These are phyloP conservation scores for Trypanosoma scelopori DNA, from an alignment of 208 protist genomes.

Conservation along the genomic window DNA sequence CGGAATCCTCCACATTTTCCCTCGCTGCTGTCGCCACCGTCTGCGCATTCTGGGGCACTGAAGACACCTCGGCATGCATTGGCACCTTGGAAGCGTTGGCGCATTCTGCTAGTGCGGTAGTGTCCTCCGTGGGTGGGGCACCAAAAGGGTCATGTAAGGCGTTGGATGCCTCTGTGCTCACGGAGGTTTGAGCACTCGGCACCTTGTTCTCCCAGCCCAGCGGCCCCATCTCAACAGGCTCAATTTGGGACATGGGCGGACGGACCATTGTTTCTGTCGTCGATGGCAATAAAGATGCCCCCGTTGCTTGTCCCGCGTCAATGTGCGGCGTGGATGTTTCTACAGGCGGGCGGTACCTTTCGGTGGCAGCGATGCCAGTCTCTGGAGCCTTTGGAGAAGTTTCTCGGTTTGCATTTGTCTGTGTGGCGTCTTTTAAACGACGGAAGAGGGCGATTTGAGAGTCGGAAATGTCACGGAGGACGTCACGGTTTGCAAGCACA, in stretches of 20 bases:
- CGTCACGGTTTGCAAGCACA: conserved; percentile 48
- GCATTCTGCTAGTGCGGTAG: neutral
- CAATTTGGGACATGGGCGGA: conserved; percentile 5
- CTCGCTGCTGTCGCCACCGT: neutral
- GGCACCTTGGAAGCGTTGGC: no score
- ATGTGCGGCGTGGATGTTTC: neutral
- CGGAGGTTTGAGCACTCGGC: no score
- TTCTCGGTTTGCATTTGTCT: neutral
- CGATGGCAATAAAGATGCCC: no score
- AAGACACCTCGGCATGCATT: no score
- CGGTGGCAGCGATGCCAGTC: conserved; percentile 2
- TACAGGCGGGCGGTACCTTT: neutral
- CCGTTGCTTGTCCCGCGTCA: neutral
- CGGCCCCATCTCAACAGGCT: neutral
- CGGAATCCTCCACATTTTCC: conserved; percentile 2
- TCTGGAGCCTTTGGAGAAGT: neutral
- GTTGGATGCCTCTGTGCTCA: no score
- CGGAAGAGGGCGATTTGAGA: conserved; percentile 56
- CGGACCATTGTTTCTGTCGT: neutral
- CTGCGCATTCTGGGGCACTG: neutral
- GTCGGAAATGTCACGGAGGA: conserved; percentile 48
- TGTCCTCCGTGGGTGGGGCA: neutral
- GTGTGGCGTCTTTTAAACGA: conserved; percentile 25
- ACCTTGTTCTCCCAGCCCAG: no score
- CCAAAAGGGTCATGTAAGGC: no score